A percentile compares a stretch with the other conserved stretches of the same genome.
phyloP scores from a whole-genome alignment of 140 eudicot genomes.

The Ambrosia hybrid region DNA sequence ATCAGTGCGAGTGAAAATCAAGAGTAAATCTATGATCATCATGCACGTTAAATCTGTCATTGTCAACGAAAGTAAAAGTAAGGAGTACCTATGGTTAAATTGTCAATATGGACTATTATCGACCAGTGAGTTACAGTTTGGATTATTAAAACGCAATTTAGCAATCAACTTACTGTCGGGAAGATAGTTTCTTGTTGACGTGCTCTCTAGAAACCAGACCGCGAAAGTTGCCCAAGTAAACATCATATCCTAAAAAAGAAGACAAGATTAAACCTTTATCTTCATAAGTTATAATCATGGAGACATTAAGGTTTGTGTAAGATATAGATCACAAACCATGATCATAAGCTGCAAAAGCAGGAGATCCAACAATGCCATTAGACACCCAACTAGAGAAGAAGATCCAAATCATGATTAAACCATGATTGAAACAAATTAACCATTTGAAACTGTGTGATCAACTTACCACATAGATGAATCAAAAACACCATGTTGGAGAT shows the following conservation, averaged over 20 bases:
- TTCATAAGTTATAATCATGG: neutral
- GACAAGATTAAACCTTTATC: neutral
- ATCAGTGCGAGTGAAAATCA: neutral
- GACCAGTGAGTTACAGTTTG: neutral
- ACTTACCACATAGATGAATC: slow-evolving; percentile 98
- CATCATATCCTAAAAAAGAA: slow-evolving; percentile 72
- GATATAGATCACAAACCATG: slow-evolving; percentile 50
- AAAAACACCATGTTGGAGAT: slow-evolving; percentile 88
- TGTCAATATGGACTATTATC: neutral
- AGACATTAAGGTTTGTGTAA: slow-evolving; percentile 6
- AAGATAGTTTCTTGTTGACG: slow-evolving; percentile 62
- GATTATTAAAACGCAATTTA: neutral
- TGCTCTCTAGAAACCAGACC: slow-evolving; percentile 93
- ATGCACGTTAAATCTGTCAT: neutral
- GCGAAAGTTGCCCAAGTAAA: slow-evolving; percentile 71
- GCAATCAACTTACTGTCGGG: slow-evolving; percentile 65
- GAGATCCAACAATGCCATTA: slow-evolving; percentile 94
- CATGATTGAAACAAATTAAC: neutral
- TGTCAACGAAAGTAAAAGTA: neutral
- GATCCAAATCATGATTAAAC: neutral
- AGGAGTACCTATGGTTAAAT: neutral
- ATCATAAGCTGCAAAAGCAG: slow-evolving; percentile 97
- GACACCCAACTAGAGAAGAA: slow-evolving; percentile 75
- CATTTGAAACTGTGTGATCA: neutral
- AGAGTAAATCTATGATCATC: neutral